A percentile compares a stretch with the other conserved stretches of the same genome.
Conservation (phyloP, 1,284 basidiomycete genomes). For the Cryptococcus depauperatus region DNA sequence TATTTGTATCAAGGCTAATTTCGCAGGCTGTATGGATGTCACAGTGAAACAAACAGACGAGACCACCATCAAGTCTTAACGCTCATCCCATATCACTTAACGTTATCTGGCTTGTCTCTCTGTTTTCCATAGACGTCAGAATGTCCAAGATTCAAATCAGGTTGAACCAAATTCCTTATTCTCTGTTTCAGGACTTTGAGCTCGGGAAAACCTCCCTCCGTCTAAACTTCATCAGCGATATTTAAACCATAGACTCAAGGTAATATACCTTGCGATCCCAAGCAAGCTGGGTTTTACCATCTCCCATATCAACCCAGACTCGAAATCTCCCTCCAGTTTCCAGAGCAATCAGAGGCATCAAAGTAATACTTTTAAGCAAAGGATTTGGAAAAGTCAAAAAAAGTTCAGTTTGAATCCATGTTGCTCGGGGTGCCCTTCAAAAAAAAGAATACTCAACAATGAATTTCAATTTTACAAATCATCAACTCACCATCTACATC, state of each 20-base stretch:
- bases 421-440: constrained; percentile 54
- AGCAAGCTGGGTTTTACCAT: constrained; percentile 34
- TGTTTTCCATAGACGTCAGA: constrained; percentile 51
- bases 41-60: no score
- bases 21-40: no score
- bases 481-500: constrained; percentile 53
- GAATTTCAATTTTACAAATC: constrained; percentile 59
- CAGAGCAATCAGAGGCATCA: constrained; percentile 66
- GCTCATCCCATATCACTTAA: no score
- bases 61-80: no score
- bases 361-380: constrained; percentile 55
- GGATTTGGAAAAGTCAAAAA: constrained; percentile 80
- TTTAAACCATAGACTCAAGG: neutral
- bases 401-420: constrained; percentile 81
- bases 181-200: constrained; percentile 65
- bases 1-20: no score
- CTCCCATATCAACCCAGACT: constrained; percentile 60
- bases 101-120: neutral
- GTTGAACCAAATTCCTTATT: constrained; percentile 70
- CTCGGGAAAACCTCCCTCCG: constrained; percentile 85
- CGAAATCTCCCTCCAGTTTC: constrained; percentile 81
- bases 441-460: neutral
- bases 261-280: constrained; percentile 44
- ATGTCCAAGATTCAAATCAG: constrained; percentile 69
- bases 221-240: constrained; percentile 46